Percentiles rank a stretch among this genome's conserved stretches.
phyloP scores from a whole-genome alignment of 176 grass and related monocot species.

The Lolium perenne region DNA sequence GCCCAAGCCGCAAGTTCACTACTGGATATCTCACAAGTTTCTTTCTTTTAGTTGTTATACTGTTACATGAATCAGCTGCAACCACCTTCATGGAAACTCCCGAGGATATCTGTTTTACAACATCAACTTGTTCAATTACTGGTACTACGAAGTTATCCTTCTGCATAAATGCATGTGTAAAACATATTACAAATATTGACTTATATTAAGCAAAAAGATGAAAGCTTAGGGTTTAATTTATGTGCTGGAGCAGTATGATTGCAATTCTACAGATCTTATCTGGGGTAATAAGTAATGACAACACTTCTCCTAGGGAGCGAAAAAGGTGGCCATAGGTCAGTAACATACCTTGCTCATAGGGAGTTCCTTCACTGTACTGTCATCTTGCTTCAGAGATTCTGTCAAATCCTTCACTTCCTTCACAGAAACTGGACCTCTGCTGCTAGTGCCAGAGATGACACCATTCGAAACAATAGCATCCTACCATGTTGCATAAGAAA shows the following conservation, averaged over 20 bases:
- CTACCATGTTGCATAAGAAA: conserved; percentile 30
- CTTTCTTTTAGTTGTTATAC: conserved; percentile 32
- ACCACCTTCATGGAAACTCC: conserved; percentile 11
- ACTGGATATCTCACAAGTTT: conserved; percentile 62
- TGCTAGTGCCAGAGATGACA: neutral
- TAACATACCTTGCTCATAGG: conserved; percentile 33
- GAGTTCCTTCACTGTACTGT: conserved; percentile 4
- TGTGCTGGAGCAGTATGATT: neutral
- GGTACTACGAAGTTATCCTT: conserved; percentile 37
- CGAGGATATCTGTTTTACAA: conserved; percentile 19
- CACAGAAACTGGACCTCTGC: neutral
- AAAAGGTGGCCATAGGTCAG: neutral
- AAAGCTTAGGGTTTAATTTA: neutral
- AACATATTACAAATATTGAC: conserved; percentile 7
- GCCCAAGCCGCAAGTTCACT: conserved; percentile 58
- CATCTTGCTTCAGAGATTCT: conserved; percentile 36
- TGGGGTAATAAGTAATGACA: neutral
- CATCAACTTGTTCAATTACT: neutral
- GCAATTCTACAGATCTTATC: neutral
- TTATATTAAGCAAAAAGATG: neutral
- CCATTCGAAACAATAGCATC: conserved; percentile 44
- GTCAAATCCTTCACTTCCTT: conserved; percentile 4
- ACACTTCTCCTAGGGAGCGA: neutral
- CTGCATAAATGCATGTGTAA: conserved; percentile 17
- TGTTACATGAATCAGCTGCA: conserved; percentile 20